Percentiles rank a stretch among this genome's conserved stretches.
Evolutionary conservation across 164 flowering plant species (phyloP).

Genomic region (Chloranthus sessilifolius): DNA sequence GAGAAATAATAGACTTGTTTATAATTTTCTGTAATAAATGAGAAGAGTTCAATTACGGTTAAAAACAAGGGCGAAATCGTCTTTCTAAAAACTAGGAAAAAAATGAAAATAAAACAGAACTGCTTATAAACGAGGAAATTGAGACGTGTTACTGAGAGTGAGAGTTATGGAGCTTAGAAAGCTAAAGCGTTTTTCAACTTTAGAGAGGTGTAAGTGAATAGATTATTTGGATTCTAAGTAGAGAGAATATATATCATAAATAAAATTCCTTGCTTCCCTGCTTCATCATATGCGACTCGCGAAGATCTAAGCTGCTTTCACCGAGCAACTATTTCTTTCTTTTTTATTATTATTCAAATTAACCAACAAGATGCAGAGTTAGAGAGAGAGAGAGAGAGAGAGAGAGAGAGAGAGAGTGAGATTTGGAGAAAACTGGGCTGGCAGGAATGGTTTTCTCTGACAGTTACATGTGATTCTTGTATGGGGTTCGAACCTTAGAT

Average conservation of each 20-base stretch:
- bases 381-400: slow-evolving; percentile 3
- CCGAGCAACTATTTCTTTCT: slow-evolving; percentile 7
- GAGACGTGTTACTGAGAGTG: too few relatives aligned
- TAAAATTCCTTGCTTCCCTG: neutral
- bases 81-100: neutral
- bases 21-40: too few relatives aligned
- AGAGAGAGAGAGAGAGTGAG: slow-evolving; percentile 1
- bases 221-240: too few relatives aligned
- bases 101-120: too few relatives aligned
- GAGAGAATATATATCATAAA: too few relatives aligned
- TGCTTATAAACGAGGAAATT: too few relatives aligned
- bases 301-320: slow-evolving; percentile 12
- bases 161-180: too few relatives aligned
- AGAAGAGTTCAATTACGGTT: too few relatives aligned
- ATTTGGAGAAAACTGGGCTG: slow-evolving; percentile 10
- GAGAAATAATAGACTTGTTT: too few relatives aligned
- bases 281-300: neutral
- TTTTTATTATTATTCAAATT: slow-evolving; percentile 7
- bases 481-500: slow-evolving; percentile 5
- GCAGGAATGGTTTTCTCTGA: slow-evolving; percentile 16
- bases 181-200: too few relatives aligned
- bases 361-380: slow-evolving; percentile 3
- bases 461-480: slow-evolving; percentile 14
- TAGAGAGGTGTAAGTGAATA: too few relatives aligned
- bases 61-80: slow-evolving; percentile 9